These are phyloP conservation scores for Eimeria falciformis DNA, from an alignment of 169 alveolate species.

Conservation along the genomic window DNA sequence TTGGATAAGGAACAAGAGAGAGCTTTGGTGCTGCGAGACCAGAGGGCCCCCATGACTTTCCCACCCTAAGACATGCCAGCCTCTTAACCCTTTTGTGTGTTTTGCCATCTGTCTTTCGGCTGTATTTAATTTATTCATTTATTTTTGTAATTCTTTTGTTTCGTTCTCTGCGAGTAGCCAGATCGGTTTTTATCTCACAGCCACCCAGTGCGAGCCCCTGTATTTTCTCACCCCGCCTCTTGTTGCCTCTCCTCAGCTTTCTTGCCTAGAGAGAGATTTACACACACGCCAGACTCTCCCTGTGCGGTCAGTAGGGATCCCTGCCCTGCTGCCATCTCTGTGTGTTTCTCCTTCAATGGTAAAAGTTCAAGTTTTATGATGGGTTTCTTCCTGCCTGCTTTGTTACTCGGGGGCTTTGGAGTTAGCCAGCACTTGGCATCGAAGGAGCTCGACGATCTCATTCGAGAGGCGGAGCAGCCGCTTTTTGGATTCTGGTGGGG, in stretches of 20 bases:
- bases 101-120: neutral
- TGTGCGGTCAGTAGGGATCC: too few relatives aligned
- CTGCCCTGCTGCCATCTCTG: too few relatives aligned
- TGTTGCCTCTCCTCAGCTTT: too few relatives aligned
- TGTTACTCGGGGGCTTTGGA: constrained; percentile 76
- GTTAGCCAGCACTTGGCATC: constrained; percentile 74
- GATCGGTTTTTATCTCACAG: neutral
- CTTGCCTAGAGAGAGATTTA: too few relatives aligned
- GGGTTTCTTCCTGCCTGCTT: constrained; percentile 79
- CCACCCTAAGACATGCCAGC: neutral
- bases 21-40: too few relatives aligned
- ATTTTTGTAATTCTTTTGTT: neutral
- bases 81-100: neutral
- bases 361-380: constrained; percentile 26
- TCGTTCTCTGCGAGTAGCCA: neutral
- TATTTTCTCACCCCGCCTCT: too few relatives aligned
- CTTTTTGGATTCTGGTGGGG: constrained; percentile 80
- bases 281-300: too few relatives aligned
- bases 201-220: too few relatives aligned
- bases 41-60: too few relatives aligned
- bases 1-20: too few relatives aligned
- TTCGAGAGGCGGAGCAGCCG: constrained; percentile 73
- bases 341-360: too few relatives aligned
- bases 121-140: neutral
- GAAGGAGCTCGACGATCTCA: constrained; percentile 69